Evolutionary conservation across 305 asterid species (phyloP).

Genomic region (Fraxinus floribunda): DNA sequence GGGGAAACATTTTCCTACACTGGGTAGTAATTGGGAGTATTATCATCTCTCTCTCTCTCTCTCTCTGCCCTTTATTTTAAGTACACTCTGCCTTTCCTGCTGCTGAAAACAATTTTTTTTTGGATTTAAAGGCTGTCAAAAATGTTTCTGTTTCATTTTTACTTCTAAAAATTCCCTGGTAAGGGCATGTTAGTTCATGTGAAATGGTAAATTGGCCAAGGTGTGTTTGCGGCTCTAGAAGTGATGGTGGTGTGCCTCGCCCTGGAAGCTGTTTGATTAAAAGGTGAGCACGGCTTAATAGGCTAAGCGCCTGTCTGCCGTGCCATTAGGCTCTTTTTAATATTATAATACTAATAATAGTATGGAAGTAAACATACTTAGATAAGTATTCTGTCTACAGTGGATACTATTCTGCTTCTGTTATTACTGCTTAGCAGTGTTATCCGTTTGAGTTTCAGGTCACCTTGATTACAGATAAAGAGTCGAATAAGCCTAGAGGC

Average conservation of each 20-base stretch:
- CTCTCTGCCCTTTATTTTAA: conserved; percentile 37
- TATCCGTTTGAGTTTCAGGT: conserved; percentile 58
- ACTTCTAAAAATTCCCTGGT: conserved; percentile 70
- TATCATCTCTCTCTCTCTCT: conserved; percentile 48
- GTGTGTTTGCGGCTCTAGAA: conserved; percentile 74
- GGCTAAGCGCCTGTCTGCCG: conserved; percentile 95
- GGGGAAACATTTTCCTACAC: conserved; percentile 44
- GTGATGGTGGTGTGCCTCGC: conserved; percentile 92
- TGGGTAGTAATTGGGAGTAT: conserved; percentile 76
- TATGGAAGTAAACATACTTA: conserved; percentile 25
- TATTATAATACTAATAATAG: conserved; percentile 17
- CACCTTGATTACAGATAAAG: conserved; percentile 74
- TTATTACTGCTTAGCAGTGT: conserved; percentile 23
- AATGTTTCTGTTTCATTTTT: conserved; percentile 47
- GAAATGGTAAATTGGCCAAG: conserved; percentile 74
- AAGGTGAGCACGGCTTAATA: conserved; percentile 99
- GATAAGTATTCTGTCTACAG: conserved; percentile 7
- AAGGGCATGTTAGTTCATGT: conserved; percentile 81
- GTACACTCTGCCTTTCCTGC: conserved; percentile 47
- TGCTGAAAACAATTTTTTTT: conserved; percentile 58
- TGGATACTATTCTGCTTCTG: conserved; percentile 11
- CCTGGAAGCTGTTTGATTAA: conserved; percentile 77
- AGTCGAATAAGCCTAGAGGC: conserved; percentile 83
- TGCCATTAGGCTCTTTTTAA: conserved; percentile 72
- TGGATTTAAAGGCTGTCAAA: conserved; percentile 71